Base-by-base conservation (phyloP, 2,329 filamentous ascomycete genomes). In the Elsinoe perseae region DNA sequence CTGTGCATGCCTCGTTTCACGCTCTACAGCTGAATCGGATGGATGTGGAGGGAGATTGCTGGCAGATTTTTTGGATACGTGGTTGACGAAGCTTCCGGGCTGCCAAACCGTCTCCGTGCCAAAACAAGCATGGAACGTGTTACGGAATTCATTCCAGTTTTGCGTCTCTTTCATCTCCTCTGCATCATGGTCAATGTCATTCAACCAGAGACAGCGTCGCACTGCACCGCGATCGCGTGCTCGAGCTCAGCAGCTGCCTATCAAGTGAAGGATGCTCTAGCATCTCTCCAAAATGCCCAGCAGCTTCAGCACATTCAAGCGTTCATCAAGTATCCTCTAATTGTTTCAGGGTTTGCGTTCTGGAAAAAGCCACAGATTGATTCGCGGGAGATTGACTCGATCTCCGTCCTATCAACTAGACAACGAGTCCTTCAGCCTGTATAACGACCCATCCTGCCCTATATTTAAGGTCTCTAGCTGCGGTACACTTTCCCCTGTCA, bases 321-420 rank as follows among this genome's bases (percentile, higher is more conserved):
- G n/a, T 28, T 16, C 18, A 27, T 9, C 21, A 18, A 32, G 25
- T 14, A 27, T 25, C 48, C 48, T 25, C 48, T 52, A 28, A 52
- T 52, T 38, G 48, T 52, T 52, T 52, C 48, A 52, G 48, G 48
- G 48, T 30, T 30, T 12, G 48, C 7, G 16, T 52, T 52, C 48
- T 52, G 48, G 48, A 38, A 52, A 36, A 36, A 20, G 48, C 32
- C 48, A 14, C 16, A 23, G 7, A n/a, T 27, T 36, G 27, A 30
- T 12, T 16, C 6, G 8, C 25, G 28, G 48, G 30, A 38, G 28
- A 52, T 36, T 21, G 30, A 25, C 28, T 21, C 28, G n/a, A 12
- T 52, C 30, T n/a, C 12, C 30, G 48, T 25, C 48, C 48, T 38
- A 52, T 52, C 4, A n/a, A 6, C 9, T 14, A 9, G 16, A 3